Evolutionary conservation across 345 rosid species (phyloP), one percentile per base, ranked within the genome.

Genomic region (Gossypium stocksii): DNA sequence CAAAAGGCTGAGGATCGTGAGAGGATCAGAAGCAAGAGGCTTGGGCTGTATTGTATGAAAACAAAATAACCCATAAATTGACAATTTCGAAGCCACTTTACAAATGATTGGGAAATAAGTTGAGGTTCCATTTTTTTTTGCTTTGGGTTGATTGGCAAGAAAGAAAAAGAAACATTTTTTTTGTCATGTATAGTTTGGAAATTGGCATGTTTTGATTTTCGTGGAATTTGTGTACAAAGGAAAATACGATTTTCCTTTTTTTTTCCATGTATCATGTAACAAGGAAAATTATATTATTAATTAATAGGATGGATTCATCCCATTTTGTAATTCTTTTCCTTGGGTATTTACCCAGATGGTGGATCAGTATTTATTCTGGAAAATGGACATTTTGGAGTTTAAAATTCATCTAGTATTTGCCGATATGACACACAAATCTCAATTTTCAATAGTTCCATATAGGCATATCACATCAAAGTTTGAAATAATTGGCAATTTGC

Each of bases 1-100:
- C 81, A 89, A 86, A 76, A 87, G 80, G 77, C 69, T 87, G 25
- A 85, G 89, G 66, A 82, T 89, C 71, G 81, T 86, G 91, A 87
- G 82, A 83, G 88, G 87, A 46, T 83, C 91, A 38, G 91, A 89
- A 75, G 86, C 85, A 9, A 78, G 72, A 82, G 89, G 89, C 27
- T 68, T 86, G 70, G 82, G 84, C 4, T 84, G 83, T 53, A 80
- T 51, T 72, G 73, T 70, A 76, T 85, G 81, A 82, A 64, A 23
- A 14, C 77, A 53, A 67, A 23, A 19, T 23, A 62, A 17, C 20
- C n/a, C 52, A 64, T 41, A 56, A 57, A 14, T 56, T 70, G 25
- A 52, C 44, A 53, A 20, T 57, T 27, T 45, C 27, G 44, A 19
- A 65, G 15, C 9, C 61, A 38, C 11, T 17, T 51, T 45, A 19